Percentiles rank a stretch among this genome's conserved stretches.
phyloP scores from a whole-genome alignment of 2,329 filamentous ascomycete genomes.

The Paracamarosporium sp. region DNA sequence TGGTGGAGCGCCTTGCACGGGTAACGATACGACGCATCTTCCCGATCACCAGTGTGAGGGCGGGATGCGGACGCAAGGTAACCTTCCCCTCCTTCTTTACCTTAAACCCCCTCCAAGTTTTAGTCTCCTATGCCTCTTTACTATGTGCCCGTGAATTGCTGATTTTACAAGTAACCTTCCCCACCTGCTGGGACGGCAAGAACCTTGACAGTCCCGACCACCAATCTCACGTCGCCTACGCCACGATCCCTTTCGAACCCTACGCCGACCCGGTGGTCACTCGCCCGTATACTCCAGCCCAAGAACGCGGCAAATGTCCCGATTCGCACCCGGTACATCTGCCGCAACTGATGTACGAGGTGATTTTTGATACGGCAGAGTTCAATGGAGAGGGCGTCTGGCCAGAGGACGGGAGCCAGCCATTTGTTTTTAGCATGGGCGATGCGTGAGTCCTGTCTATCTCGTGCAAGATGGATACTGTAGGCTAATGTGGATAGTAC shows the following conservation, averaged over 20 bases:
- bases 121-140: no score
- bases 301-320: constrained; percentile 49
- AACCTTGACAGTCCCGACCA: constrained; percentile 62
- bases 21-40: constrained; percentile 47
- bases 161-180: constrained; percentile 51
- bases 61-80: constrained; percentile 45
- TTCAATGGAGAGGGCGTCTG: constrained; percentile 34
- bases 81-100: background rate
- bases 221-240: constrained; percentile 58
- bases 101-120: no score
- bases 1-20: constrained; percentile 31
- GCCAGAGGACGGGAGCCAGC: constrained; percentile 35
- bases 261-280: constrained; percentile 25
- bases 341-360: constrained; percentile 56
- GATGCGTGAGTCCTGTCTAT: constrained; percentile 29
- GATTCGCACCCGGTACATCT: constrained; percentile 51
- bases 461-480: background rate
- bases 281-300: constrained; percentile 25
- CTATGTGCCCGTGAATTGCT: no score
- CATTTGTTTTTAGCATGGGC: constrained; percentile 39
- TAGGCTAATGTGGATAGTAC: constrained; percentile 23
- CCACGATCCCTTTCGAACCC: constrained; percentile 37
- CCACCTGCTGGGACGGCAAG: constrained; percentile 59
- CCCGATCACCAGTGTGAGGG: constrained; percentile 49
- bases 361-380: constrained; percentile 52